A percentile compares a stretch with the other conserved stretches of the same genome.
Conservation (phyloP, 2,329 filamentous ascomycete species). For the Colletotrichum euphorbiae region DNA sequence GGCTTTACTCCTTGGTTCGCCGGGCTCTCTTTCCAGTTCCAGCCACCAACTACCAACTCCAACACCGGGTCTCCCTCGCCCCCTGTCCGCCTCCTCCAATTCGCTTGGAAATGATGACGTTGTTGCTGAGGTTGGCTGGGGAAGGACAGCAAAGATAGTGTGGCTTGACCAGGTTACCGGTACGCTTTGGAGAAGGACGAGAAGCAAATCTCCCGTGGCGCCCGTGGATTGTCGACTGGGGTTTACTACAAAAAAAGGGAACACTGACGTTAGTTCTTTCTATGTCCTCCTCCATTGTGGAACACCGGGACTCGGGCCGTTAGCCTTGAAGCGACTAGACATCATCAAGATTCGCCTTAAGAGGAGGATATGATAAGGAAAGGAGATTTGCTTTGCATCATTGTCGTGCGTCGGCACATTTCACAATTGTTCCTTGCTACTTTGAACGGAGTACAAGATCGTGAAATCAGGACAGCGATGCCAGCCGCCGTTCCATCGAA, state of each 20-base stretch:
- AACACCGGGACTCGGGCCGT: not conserved
- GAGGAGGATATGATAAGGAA: not conserved
- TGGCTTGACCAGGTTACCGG: slow-evolving; percentile 14
- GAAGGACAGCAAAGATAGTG: not conserved
- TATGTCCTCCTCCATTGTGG: not conserved
- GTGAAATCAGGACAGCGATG: no score
- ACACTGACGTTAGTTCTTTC: slow-evolving; percentile 32
- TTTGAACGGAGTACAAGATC: no score
- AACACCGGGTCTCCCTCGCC: no score
- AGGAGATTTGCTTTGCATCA: slow-evolving; percentile 21
- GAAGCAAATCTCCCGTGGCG: slow-evolving; percentile 5
- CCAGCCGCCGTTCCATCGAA: not conserved
- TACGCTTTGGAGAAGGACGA: not conserved
- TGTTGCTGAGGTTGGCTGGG: not conserved
- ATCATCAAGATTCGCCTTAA: not conserved
- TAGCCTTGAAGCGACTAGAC: not conserved
- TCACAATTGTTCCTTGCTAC: not conserved
- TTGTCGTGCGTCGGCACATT: slow-evolving; percentile 4
- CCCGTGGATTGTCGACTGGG: not conserved
- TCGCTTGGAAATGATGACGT: slow-evolving; percentile 18
- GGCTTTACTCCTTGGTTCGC: no score
- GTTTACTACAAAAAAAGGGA: not conserved
- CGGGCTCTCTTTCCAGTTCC: no score
- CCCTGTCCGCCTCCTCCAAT: slow-evolving; percentile 1
- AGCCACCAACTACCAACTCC: no score